Evolutionary conservation across 2,329 filamentous ascomycete genomes (phyloP), one percentile per base, ranked within the genome.

Genomic region (Sarocladiaceae sp.): DNA sequence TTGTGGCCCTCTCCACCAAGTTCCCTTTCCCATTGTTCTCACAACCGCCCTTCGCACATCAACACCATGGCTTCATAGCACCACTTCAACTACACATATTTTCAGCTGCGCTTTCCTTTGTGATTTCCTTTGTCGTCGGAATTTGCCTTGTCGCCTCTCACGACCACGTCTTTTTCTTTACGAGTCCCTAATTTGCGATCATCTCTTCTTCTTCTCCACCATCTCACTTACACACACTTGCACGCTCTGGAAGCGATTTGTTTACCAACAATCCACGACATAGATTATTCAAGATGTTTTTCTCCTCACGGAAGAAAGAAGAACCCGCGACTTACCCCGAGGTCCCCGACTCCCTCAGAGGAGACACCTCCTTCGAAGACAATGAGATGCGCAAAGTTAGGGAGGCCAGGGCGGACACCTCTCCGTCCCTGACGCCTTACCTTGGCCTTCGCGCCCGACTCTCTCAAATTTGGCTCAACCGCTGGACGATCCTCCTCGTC

Each of bases 381-480:
- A 57, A 62, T 52, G 63, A 66, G 50, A 57, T 66, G 54, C 60
- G 58, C 40, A 66, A 62, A 53, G 56, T 62, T 17, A 62, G 65
- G 46, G 59, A 65, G 51, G 60, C 63, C 51, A 64, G 64, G 49
- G 62, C 79, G 66, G 77, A 77, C 66, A 84, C 87, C 57, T 79
- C 83, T 68, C 82, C 82, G 66, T 82, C 82, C 65, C 79, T 88
- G 64, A 97, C 91, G 57, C 93, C 94, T 56, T 97, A 97, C 69
- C 87, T 99, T 57, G 91, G 92, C 62, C 83, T 97, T 64, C 84
- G 85, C 64, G 86, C 93, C 62, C 86, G 92, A 63, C 80, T 97
- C 62, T 97, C 94, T 50, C 94, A 99, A 76, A 80, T 95, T 69
- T 97, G 93, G 91, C 85, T 99, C 74, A 97, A 99, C 76, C 83